Conservation (phyloP, 495 filamentous ascomycete genomes). For the Daldinia bambusicola region DNA sequence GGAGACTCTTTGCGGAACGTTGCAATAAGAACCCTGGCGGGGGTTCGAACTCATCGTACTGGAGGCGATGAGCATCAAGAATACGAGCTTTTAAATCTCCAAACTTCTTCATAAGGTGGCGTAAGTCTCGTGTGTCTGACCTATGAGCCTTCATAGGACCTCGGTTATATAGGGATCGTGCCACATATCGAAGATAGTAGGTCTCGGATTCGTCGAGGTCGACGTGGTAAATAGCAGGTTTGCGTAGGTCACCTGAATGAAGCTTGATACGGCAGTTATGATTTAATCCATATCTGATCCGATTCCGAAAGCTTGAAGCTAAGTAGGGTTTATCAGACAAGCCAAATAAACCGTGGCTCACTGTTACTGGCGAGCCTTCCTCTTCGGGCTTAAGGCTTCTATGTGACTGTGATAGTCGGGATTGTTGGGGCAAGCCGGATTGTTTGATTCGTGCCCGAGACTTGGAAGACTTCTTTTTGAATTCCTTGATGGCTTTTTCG, state of each 20-base stretch:
- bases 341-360: conserved; percentile 31
- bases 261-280: conserved; percentile 28
- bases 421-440: conserved; percentile 24
- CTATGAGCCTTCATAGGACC: neutral
- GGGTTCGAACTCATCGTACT: conserved; percentile 27
- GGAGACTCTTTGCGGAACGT: conserved; percentile 47
- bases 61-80: conserved; percentile 24
- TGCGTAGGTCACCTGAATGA: conserved; percentile 9
- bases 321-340: conserved; percentile 49
- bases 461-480: neutral
- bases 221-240: conserved; percentile 50
- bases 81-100: conserved; percentile 22
- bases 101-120: conserved; percentile 39
- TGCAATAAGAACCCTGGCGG: conserved; percentile 36
- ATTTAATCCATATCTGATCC: conserved; percentile 31
- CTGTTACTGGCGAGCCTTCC: conserved; percentile 18
- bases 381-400: conserved; percentile 26
- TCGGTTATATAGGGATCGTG: conserved; percentile 33
- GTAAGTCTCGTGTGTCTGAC: conserved; percentile 32
- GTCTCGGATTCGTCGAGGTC: conserved; percentile 63
- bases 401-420: conserved; percentile 35
- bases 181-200: conserved; percentile 45
- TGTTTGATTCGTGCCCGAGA: conserved; percentile 15
- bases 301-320: conserved; percentile 36
- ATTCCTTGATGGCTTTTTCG: neutral